Percentiles rank a stretch among this genome's conserved stretches.
Conservation (phyloP, 2,329 filamentous ascomycete species). For the Samsoniella hepiali region DNA sequence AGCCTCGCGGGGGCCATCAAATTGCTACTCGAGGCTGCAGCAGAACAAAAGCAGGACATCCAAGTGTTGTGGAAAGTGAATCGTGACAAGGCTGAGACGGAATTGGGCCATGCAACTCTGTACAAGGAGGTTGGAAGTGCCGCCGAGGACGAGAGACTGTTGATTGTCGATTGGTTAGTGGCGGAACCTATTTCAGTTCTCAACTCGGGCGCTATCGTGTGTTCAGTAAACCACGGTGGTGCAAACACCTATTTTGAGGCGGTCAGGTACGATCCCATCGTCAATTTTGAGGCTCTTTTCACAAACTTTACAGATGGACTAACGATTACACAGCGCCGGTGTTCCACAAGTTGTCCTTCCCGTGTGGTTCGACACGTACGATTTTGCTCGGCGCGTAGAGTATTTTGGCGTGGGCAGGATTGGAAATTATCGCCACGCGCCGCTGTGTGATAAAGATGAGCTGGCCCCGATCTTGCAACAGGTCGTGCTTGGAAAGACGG, state of each 20-base stretch:
- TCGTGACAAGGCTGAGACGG: slow-evolving; percentile 1
- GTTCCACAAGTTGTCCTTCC: slow-evolving; percentile 44
- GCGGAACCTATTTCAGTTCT: slow-evolving; percentile 34
- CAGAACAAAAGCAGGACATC: neutral
- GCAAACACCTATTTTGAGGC: slow-evolving; percentile 43
- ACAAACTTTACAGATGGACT: neutral
- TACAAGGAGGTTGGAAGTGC: slow-evolving; percentile 18
- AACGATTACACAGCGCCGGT: slow-evolving; percentile 32
- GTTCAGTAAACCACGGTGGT: slow-evolving; percentile 40
- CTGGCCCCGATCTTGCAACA: neutral
- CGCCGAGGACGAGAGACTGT: slow-evolving; percentile 19
- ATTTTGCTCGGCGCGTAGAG: slow-evolving; percentile 41
- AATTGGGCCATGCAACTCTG: slow-evolving; percentile 21
- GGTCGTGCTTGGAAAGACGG: neutral
- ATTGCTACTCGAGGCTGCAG: neutral
- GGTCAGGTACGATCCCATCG: slow-evolving; percentile 33
- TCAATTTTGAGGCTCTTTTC: neutral
- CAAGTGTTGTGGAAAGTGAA: slow-evolving; percentile 33
- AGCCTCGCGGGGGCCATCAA: slow-evolving; percentile 28
- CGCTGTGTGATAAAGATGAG: neutral
- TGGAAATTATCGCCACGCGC: slow-evolving; percentile 29
- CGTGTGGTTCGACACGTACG: slow-evolving; percentile 43
- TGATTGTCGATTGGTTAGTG: slow-evolving; percentile 30
- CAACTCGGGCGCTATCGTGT: slow-evolving; percentile 33
- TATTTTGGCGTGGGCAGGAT: slow-evolving; percentile 37